Evolutionary conservation across 1,284 basidiomycete species (phyloP), one percentile per base, ranked within the genome.

Genomic region (Ustilago crameri): DNA sequence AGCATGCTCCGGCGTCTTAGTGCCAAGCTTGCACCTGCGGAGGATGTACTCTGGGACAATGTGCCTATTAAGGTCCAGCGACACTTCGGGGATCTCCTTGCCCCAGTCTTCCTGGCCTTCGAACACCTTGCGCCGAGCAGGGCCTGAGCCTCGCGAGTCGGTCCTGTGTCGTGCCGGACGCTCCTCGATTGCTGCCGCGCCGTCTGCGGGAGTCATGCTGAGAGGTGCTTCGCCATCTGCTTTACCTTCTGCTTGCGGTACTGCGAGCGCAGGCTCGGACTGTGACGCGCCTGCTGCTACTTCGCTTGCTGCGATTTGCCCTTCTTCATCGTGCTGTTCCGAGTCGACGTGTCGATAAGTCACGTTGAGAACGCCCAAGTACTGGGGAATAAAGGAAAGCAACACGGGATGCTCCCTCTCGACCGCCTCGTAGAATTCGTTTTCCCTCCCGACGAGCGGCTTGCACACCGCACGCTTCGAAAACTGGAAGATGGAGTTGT

Each of bases 401-500:
- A 98, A 86, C 2, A 91, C 92, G 0, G 95, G 95, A 0, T 93
- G 92, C 75, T 95, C 92, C 22, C 90, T 88, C 84, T 98, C 95
- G 18, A 98, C 93, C 1, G 94, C 90, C 84, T 99, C 95, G 83
- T 99, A 99, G 82, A 99, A 98, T 49, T 97, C 87, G 82, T 99
- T 98, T 85, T 99, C 95, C 49, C 94, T 89, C 20, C 93, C 94
- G 15, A 97, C 93, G 9, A 98, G 88, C 18, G 95, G 95, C 93
- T 99, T 99, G 87, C 95, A 99, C 18, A 99, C 94, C 10, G 96
- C 95, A 54, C 94, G 89, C 76, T 93, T 93, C 2, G 95, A 98
- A 80, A 99, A 98, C 83, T 95, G 95, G 85, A 98, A 98, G 79
- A 99, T 97, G 64, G 93, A 91, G 75, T 89, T 93, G 84, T 99